Percentiles rank a stretch among this genome's conserved stretches.
phyloP scores from a whole-genome alignment of 2,329 filamentous ascomycete species.

The Fusarium papillatum region DNA sequence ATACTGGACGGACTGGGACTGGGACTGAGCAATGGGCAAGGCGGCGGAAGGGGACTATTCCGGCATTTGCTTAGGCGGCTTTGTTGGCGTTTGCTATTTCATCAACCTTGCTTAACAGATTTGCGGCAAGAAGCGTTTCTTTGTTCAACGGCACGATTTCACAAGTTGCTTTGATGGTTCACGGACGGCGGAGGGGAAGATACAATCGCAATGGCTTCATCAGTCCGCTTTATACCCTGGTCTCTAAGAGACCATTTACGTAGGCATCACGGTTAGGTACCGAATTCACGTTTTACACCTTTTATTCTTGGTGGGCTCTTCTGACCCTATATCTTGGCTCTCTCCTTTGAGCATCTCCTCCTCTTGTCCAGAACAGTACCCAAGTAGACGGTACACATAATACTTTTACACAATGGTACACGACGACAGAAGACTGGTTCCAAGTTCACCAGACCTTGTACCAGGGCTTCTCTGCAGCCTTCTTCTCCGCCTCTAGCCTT shows the following conservation, averaged over 20 bases:
- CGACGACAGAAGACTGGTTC: neutral
- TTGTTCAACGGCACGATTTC: conserved; percentile 1
- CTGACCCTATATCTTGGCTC: conserved; percentile 9
- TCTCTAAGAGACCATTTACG: conserved; percentile 21
- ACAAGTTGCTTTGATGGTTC: conserved; percentile 9
- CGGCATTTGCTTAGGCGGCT: conserved; percentile 11
- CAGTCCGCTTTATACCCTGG: conserved; percentile 33
- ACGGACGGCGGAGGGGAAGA: conserved; percentile 20
- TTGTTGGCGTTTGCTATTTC: conserved; percentile 29
- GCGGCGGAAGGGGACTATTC: conserved; percentile 1
- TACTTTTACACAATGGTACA: conserved; percentile 44
- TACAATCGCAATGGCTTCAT: conserved; percentile 21
- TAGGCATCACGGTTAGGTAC: conserved; percentile 11
- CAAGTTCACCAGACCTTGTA: conserved; percentile 67
- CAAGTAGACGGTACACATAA: conserved; percentile 26
- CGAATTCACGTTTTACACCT: conserved; percentile 6
- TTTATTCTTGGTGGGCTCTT: neutral
- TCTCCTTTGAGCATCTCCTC: conserved; percentile 21
- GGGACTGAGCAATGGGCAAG: neutral
- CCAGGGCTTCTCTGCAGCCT: conserved; percentile 60
- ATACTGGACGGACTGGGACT: neutral
- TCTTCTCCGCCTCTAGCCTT: conserved; percentile 48
- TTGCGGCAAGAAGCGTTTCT: conserved; percentile 5
- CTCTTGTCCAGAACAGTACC: conserved; percentile 16
- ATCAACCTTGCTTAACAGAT: conserved; percentile 1